Conservation (phyloP, 495 filamentous ascomycete species). For the Elasticomyces elasticus region DNA sequence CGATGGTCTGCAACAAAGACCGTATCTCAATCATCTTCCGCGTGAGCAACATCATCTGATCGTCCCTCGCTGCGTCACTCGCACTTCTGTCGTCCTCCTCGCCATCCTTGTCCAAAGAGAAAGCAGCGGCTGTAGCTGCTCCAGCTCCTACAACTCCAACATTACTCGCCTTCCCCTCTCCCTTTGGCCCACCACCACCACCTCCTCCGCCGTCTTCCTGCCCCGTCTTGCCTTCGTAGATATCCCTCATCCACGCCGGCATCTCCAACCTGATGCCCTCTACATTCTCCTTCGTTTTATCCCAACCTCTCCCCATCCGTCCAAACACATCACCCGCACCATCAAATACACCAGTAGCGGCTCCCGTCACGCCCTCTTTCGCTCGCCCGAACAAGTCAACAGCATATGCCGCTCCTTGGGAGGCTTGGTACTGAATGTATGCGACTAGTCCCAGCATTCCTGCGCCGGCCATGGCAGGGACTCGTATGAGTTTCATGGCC, state of each 20-base stretch:
- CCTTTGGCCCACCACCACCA: slow-evolving; percentile 37
- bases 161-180: slow-evolving; percentile 50
- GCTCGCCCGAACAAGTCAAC: slow-evolving; percentile 65
- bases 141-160: slow-evolving; percentile 45
- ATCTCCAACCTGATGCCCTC: slow-evolving; percentile 41
- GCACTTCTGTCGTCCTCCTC: slow-evolving; percentile 60
- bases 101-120: slow-evolving; percentile 61
- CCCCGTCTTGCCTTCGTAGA: slow-evolving; percentile 46
- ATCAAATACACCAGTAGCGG: slow-evolving; percentile 56
- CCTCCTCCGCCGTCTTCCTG: slow-evolving; percentile 34
- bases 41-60: slow-evolving; percentile 99
- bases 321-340: slow-evolving; percentile 62
- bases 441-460: slow-evolving; percentile 75
- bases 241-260: slow-evolving; percentile 77
- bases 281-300: slow-evolving; percentile 62
- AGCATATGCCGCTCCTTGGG: slow-evolving; percentile 84
- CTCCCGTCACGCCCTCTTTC: slow-evolving; percentile 54
- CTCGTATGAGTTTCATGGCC: slow-evolving; percentile 70
- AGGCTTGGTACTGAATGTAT: slow-evolving; percentile 92
- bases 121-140: slow-evolving; percentile 60
- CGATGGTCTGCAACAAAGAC: slow-evolving; percentile 78
- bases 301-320: slow-evolving; percentile 71
- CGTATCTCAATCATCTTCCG: slow-evolving; percentile 99
- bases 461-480: slow-evolving; percentile 86
- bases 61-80: slow-evolving; percentile 65